Conservation (phyloP, 2,329 filamentous ascomycete genomes). For the Cladophialophora yegresii region DNA sequence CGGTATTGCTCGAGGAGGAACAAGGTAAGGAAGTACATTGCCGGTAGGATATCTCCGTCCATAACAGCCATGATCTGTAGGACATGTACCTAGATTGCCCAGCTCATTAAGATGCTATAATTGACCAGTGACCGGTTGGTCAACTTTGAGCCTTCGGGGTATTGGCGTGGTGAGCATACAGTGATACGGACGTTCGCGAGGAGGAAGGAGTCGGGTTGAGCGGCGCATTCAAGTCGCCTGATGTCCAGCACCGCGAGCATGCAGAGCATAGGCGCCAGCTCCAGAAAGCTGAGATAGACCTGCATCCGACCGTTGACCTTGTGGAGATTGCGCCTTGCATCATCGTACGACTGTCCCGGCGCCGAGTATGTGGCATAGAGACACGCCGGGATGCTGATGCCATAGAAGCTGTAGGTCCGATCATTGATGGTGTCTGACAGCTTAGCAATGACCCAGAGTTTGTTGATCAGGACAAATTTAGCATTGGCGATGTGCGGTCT, state of each 20-base stretch:
- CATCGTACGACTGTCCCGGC: not conserved
- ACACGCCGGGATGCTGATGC: not conserved
- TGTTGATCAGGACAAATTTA: not conserved
- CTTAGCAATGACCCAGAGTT: not conserved
- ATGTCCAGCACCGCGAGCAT: constrained; percentile 15
- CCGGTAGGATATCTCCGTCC: constrained; percentile 13
- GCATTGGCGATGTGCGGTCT: not conserved
- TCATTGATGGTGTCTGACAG: not conserved
- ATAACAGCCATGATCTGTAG: constrained; percentile 12
- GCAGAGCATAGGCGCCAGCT: constrained; percentile 17
- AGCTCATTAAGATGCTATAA: constrained; percentile 16
- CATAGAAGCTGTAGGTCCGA: not conserved
- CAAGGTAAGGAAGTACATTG: constrained; percentile 19
- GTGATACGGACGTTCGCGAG: constrained; percentile 2
- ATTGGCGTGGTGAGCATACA: not conserved
- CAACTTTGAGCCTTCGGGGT: constrained; percentile 2
- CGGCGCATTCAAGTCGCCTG: not conserved
- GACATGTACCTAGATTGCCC: constrained; percentile 24
- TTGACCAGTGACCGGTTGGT: constrained; percentile 4
- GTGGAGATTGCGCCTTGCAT: not conserved
- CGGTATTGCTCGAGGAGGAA: constrained; percentile 23
- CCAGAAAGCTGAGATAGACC: constrained; percentile 5
- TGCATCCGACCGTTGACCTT: not conserved
- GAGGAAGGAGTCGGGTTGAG: constrained; percentile 8
- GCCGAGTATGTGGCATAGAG: not conserved